Evolutionary conservation across 2,329 filamentous ascomycete genomes (phyloP).

Genomic region (Apiospora rasikravindrae): DNA sequence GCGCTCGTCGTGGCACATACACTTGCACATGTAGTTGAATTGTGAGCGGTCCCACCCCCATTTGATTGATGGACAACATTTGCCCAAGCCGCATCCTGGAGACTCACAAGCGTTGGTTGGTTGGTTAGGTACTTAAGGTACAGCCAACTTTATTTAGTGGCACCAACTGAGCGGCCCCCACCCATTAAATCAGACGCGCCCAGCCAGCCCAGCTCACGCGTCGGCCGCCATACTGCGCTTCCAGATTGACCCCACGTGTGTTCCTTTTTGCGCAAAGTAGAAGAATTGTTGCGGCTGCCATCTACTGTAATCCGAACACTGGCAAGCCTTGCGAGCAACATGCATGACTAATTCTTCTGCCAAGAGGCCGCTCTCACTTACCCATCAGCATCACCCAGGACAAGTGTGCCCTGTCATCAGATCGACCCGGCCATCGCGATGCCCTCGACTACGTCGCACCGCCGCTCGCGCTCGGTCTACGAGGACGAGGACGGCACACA

Average conservation of each 20-base stretch:
- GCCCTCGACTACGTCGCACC: slow-evolving; percentile 40
- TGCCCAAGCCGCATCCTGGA: too few species aligned
- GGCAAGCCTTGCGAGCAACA: not conserved
- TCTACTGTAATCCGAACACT: not conserved
- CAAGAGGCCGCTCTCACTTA: not conserved
- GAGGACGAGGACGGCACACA: slow-evolving; percentile 45
- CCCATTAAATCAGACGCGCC: slow-evolving; percentile 1
- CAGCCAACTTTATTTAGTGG: slow-evolving; percentile 11
- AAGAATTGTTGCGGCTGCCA: not conserved
- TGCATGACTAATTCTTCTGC: not conserved
- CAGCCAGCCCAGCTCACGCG: slow-evolving; percentile 1
- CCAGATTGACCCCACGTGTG: not conserved
- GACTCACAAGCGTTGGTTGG: not conserved
- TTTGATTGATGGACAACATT: too few species aligned
- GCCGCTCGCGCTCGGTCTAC: slow-evolving; percentile 49
- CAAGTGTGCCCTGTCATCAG: not conserved
- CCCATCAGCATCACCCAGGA: not conserved
- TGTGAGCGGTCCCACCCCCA: too few species aligned
- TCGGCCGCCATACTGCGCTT: not conserved
- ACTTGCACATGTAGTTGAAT: too few species aligned
- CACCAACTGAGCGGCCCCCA: not conserved
- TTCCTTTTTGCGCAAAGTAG: not conserved
- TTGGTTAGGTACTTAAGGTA: too few species aligned
- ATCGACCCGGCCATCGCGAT: slow-evolving; percentile 26
- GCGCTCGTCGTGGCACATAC: too few species aligned